Conservation (phyloP, 1,139 yeast genomes). For the Candida sojae region DNA sequence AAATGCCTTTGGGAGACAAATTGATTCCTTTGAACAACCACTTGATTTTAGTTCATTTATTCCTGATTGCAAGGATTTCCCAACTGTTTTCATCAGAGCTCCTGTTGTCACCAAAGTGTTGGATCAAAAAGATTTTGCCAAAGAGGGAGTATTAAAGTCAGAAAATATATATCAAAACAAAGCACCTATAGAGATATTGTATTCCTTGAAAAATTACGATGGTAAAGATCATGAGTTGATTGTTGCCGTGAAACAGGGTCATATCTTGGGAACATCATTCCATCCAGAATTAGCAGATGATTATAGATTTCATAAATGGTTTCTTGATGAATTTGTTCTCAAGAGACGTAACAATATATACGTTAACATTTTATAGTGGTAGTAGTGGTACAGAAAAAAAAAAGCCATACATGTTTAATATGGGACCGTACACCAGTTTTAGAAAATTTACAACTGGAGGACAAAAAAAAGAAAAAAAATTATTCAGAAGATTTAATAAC, state of each 20-base stretch:
- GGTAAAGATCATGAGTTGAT: constrained; percentile 37
- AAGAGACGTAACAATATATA: constrained; percentile 3
- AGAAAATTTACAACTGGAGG: too few species aligned
- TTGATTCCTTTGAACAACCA: constrained; percentile 59
- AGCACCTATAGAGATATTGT: constrained; percentile 44
- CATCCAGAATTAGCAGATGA: constrained; percentile 83
- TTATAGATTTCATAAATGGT: constrained; percentile 70
- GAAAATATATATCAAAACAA: constrained; percentile 27
- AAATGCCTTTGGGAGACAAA: constrained; percentile 80
- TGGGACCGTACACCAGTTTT: too few species aligned
- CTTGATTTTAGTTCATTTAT: constrained; percentile 55
- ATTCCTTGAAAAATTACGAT: constrained; percentile 25
- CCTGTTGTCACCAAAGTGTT: constrained; percentile 60
- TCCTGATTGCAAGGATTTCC: constrained; percentile 42
- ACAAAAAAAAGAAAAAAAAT: constrained; percentile 2
- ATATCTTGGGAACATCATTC: constrained; percentile 71
- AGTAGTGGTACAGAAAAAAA: not conserved
- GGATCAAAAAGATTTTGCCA: constrained; percentile 11
- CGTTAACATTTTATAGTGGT: too few species aligned
- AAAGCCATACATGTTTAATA: not conserved
- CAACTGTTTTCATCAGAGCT: constrained; percentile 74
- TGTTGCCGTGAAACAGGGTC: constrained; percentile 76
- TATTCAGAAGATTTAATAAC: not conserved
- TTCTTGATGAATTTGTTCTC: constrained; percentile 56
- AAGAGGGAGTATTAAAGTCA: constrained; percentile 23